A percentile compares a stretch with the other conserved stretches of the same genome.
Evolutionary conservation across 148 eudicot genomes (phyloP).

Genomic region (Rhododendron henanense): DNA sequence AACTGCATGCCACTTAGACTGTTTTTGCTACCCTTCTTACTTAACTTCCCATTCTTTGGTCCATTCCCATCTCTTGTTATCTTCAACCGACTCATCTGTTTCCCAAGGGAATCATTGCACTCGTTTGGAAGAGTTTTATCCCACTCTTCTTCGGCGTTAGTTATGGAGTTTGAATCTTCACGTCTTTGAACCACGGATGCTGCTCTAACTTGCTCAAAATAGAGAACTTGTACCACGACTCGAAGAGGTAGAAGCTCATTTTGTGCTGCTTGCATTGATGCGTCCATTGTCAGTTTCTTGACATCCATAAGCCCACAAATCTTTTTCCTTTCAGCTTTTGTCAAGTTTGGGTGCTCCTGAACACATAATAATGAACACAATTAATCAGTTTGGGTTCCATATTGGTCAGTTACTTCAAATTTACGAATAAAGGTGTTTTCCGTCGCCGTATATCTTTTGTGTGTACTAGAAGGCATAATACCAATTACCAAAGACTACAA

Average conservation of each 20-base stretch:
- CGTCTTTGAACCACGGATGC: conserved; percentile 29
- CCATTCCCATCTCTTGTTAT: conserved; percentile 30
- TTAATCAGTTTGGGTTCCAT: background rate
- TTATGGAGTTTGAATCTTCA: conserved; percentile 32
- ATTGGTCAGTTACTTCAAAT: background rate
- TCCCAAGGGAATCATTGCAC: conserved; percentile 40
- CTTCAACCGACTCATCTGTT: conserved; percentile 49
- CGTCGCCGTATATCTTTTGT: too few species aligned
- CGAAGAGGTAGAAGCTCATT: conserved; percentile 85
- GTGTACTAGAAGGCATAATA: too few species aligned
- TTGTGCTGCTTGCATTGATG: conserved; percentile 82
- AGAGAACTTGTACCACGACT: conserved; percentile 71
- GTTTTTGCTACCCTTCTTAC: conserved; percentile 33
- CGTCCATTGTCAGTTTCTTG: conserved; percentile 60
- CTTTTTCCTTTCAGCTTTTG: conserved; percentile 62
- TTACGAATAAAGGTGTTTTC: too few species aligned
- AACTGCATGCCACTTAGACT: conserved; percentile 40
- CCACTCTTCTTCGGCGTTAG: conserved; percentile 45
- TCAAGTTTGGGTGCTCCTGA: conserved; percentile 61
- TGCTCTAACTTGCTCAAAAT: conserved; percentile 68
- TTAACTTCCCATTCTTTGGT: conserved; percentile 33
- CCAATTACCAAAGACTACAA: too few species aligned
- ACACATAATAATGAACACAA: conserved; percentile 1
- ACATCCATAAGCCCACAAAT: conserved; percentile 74
- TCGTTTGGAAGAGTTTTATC: conserved; percentile 33